A percentile compares a stretch with the other conserved stretches of the same genome.
phyloP scores from a whole-genome alignment of 2,329 filamentous ascomycete genomes.

The Pseudogymnoascus sp. region DNA sequence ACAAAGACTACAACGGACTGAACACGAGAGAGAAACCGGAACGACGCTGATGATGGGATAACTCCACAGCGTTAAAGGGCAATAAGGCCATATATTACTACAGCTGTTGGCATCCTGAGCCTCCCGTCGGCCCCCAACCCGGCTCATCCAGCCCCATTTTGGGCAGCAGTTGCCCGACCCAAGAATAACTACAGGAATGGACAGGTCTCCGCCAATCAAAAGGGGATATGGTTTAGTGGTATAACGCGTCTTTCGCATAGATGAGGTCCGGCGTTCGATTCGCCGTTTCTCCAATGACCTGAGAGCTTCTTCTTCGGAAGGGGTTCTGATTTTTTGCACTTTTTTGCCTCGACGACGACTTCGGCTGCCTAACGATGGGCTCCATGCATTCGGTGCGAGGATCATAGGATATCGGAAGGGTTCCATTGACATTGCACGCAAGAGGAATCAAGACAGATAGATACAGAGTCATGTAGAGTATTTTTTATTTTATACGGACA shows the following conservation, averaged over 20 bases:
- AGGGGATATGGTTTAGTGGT: constrained; percentile 9
- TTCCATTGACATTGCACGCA: not conserved
- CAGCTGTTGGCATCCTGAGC: not conserved
- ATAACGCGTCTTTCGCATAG: constrained; percentile 9
- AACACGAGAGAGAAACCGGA: not conserved
- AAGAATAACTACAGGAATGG: not conserved
- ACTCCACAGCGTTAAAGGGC: too few species aligned
- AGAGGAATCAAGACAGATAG: not conserved
- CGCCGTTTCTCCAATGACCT: constrained; percentile 6
- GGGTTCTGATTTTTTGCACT: not conserved
- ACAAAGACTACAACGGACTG: not conserved
- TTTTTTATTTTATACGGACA: not conserved
- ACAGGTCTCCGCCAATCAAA: constrained; percentile 3
- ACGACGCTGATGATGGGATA: not conserved
- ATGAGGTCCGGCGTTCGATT: constrained; percentile 8
- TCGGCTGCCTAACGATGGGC: not conserved
- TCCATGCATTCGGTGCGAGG: not conserved
- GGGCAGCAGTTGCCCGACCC: not conserved
- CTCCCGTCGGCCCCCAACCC: not conserved
- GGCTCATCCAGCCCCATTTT: not conserved
- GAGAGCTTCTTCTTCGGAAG: not conserved
- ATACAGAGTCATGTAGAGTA: not conserved
- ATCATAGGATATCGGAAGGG: not conserved
- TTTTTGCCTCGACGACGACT: not conserved
- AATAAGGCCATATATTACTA: too few species aligned